Conservation (phyloP, 257 asterid genomes). For the Nemophila menziesii region DNA sequence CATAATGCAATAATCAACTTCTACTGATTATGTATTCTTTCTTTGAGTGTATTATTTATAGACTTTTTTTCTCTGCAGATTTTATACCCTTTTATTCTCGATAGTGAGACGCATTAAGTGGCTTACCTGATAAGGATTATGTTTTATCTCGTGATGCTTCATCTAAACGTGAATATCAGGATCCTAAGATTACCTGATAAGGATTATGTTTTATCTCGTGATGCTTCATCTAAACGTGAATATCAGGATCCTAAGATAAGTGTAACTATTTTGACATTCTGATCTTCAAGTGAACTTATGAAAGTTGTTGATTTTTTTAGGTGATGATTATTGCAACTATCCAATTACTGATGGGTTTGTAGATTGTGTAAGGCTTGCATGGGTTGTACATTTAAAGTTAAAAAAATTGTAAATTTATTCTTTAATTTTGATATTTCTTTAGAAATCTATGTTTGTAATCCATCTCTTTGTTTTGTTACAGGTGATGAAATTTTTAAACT, state of each 20-base stretch:
- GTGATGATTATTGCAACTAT: conserved; percentile 66
- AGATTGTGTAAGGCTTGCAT: conserved; percentile 81
- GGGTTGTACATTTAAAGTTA: conserved; percentile 85
- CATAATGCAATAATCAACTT: too few relatives aligned
- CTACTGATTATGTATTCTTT: too few relatives aligned
- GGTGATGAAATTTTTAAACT: too few relatives aligned
- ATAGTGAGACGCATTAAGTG: conserved; percentile 83
- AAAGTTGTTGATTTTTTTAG: conserved; percentile 22
- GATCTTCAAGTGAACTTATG: neutral
- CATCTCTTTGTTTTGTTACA: too few relatives aligned
- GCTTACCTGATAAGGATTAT: conserved; percentile 46
- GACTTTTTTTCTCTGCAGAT: conserved; percentile 59
- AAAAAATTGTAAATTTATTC: too few relatives aligned
- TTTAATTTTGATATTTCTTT: too few relatives aligned
- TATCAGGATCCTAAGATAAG: conserved; percentile 66
- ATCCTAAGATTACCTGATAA: conserved; percentile 53
- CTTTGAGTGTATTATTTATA: too few relatives aligned
- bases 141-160: conserved; percentile 64
- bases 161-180: conserved; percentile 69
- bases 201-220: conserved; percentile 56
- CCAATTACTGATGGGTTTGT: conserved; percentile 71
- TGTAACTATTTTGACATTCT: too few relatives aligned
- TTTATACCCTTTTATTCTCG: conserved; percentile 71
- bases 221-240: conserved; percentile 56
- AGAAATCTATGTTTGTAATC: too few relatives aligned